Conservation (phyloP, 176 grass and related monocot genomes). For the Lolium rigidum region DNA sequence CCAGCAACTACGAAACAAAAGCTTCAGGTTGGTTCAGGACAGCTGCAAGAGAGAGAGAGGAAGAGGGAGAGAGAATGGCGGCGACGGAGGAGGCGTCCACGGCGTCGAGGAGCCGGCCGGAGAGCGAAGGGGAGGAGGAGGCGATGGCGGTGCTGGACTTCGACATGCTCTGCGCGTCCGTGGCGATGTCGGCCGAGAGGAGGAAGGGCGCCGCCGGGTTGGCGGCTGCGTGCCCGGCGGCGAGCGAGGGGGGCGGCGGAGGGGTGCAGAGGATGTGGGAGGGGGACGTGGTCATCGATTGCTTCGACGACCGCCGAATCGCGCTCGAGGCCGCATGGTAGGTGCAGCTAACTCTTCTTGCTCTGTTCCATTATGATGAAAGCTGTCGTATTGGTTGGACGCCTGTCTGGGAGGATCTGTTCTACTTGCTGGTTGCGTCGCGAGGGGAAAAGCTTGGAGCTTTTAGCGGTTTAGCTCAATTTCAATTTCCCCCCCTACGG, state of each 20-base stretch:
- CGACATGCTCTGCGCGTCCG: conserved; percentile 94
- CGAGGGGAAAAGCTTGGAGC: not conserved
- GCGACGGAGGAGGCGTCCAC: conserved; percentile 18
- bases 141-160: conserved; percentile 79
- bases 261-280: conserved; percentile 99
- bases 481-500: not conserved
- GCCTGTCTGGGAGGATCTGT: conserved; percentile 15
- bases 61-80: not conserved
- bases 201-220: conserved; percentile 28
- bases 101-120: conserved; percentile 17
- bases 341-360: conserved; percentile 39
- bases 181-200: conserved; percentile 70
- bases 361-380: conserved; percentile 10
- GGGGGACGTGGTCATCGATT: conserved; percentile 85
- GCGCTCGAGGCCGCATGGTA: conserved; percentile 92
- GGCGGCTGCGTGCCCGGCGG: not conserved
- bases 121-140: conserved; percentile 40
- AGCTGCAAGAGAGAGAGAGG: not conserved
- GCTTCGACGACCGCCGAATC: conserved; percentile 84
- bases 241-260: not conserved
- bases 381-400: conserved; percentile 4
- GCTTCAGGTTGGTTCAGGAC: not conserved
- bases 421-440: not conserved
- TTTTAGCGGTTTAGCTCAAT: not conserved
- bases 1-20: not conserved